Base-by-base conservation (phyloP, 805 yeast species). In the Candida methanosorbosa region DNA sequence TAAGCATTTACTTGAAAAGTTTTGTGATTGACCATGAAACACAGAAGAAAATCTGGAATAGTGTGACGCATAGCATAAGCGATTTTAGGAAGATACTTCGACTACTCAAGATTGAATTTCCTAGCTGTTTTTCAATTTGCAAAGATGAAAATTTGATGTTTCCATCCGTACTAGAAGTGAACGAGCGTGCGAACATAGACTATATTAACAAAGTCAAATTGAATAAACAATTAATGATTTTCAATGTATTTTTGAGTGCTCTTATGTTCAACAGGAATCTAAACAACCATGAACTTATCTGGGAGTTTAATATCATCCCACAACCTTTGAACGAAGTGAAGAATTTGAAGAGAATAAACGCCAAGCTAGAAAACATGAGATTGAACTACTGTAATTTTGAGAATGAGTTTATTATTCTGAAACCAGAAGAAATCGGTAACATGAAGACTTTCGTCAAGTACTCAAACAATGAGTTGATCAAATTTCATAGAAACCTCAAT, bases 231-330 rank as follows among this genome's bases (percentile, higher is more conserved):
- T 50, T 75, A 16, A 63, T 66, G 25, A 56, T 61, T 24, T 41
- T 79, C 24, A 79, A 79, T 42, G 42, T 67, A 7, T 57, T 77
- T 24, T 48, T 81, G 12, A 54, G 64, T 15, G 50, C 63, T n/a
- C 40, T 77, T 4, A 38, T 57, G 6, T 50, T 57, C 29, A 75
- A 61, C 41, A 59, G 59, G 12, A 50, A 59, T 4, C 46, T 62
- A 14, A 31, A 48, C 4, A 46, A 56, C 4, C 61, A 64, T 38
- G 67, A 57, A 22, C 43, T 65, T 9, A 26, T 71, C 7, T 61
- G 68, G 66, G 67, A 64, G 33, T 72, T 71, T 42, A 45, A 65
- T 22, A 44, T 56, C 3, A 44, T 50, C 11, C 51, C 57, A 7
- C 56, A 51, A 1, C 45, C 52, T 12, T 26, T 50, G 26, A 37